Evolutionary conservation across 2,329 filamentous ascomycete species (phyloP).

Genomic region (Exophiala aquamarina): DNA sequence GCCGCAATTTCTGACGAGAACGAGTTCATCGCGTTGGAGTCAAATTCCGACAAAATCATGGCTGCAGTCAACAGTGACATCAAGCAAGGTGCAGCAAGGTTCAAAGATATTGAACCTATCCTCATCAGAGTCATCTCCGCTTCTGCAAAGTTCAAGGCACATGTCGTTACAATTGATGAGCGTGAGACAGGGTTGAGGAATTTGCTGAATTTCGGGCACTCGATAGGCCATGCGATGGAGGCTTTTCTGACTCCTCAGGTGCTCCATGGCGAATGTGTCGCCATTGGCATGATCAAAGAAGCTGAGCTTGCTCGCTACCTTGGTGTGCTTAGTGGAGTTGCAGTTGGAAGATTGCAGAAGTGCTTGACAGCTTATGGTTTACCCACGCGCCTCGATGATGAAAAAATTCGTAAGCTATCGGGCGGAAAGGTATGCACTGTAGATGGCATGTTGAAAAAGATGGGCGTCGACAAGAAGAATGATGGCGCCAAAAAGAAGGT

Average conservation of each 20-base stretch:
- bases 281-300: constrained; percentile 98
- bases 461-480: constrained; percentile 99
- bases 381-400: constrained; percentile 81
- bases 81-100: constrained; percentile 56
- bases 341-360: constrained; percentile 85
- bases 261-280: constrained; percentile 91
- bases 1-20: constrained; percentile 91
- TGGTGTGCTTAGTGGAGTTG: constrained; percentile 79
- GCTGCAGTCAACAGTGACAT: constrained; percentile 65
- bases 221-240: constrained; percentile 95
- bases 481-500: constrained; percentile 94
- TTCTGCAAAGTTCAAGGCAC: constrained; percentile 89
- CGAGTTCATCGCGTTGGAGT: constrained; percentile 81
- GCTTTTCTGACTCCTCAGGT: constrained; percentile 94
- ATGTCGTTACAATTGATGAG: constrained; percentile 92
- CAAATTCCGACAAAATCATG: constrained; percentile 76
- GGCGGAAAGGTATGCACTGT: constrained; percentile 86
- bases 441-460: constrained; percentile 81
- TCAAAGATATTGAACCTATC: constrained; percentile 68
- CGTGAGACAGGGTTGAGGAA: constrained; percentile 92
- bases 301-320: constrained; percentile 89
- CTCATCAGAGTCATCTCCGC: constrained; percentile 81
- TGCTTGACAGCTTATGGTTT: constrained; percentile 93
- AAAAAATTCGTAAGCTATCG: constrained; percentile 75
- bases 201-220: constrained; percentile 95